phyloP scores from a whole-genome alignment of 805 yeast species.

The Barnettozyma pratensis region DNA sequence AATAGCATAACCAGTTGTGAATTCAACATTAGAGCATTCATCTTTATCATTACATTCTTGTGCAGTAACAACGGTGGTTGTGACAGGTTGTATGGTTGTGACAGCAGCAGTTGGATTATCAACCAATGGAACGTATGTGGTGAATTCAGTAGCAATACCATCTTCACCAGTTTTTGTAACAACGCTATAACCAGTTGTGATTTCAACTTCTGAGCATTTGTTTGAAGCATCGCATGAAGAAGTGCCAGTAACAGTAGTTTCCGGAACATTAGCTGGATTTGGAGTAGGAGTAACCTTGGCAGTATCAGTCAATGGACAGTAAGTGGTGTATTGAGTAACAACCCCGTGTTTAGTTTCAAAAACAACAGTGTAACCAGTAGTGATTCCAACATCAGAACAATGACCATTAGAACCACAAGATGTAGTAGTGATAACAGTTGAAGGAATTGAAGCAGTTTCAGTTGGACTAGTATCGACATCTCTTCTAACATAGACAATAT shows the following conservation, averaged over 20 bases:
- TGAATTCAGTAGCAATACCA: too few species aligned
- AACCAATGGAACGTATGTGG: too few species aligned
- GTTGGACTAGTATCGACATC: not conserved
- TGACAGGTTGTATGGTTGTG: too few species aligned
- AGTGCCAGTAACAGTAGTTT: too few species aligned
- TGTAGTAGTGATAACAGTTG: constrained; percentile 1
- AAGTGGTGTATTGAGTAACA: constrained; percentile 7
- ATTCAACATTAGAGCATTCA: constrained; percentile 2
- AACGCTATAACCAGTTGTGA: too few species aligned
- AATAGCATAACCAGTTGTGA: constrained; percentile 4
- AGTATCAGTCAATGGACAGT: constrained; percentile 3
- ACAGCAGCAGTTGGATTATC: too few species aligned
- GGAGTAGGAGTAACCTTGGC: not conserved
- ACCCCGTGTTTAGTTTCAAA: not conserved
- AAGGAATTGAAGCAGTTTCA: too few species aligned
- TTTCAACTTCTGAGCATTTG: too few species aligned
- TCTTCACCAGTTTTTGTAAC: too few species aligned
- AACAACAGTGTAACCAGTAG: constrained; percentile 4
- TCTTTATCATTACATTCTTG: not conserved
- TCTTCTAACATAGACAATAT: constrained; percentile 13
- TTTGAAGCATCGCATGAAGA: too few species aligned
- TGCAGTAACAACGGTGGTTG: not conserved
- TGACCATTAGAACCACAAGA: constrained; percentile 1
- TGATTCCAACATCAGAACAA: constrained; percentile 4
- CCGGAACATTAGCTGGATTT: too few species aligned